Conservation (phyloP, 805 yeast genomes). For the Pichia pseudocactophila region DNA sequence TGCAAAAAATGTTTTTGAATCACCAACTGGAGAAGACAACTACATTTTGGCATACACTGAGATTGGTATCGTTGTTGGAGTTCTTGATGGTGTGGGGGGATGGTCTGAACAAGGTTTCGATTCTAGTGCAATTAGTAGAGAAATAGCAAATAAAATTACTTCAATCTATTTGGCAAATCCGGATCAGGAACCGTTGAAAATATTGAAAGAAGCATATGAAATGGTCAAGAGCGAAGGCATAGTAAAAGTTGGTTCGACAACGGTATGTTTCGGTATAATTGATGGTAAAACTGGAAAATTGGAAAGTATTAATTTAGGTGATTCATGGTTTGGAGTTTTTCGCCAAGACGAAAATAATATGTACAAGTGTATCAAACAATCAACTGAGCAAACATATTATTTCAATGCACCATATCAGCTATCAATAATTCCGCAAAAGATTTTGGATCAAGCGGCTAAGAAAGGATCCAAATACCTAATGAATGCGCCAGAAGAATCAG, state of each 20-base stretch:
- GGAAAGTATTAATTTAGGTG: slow-evolving; percentile 77
- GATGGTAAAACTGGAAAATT: slow-evolving; percentile 44
- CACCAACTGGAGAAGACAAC: slow-evolving; percentile 76
- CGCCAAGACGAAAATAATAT: slow-evolving; percentile 30
- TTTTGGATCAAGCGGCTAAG: slow-evolving; percentile 42
- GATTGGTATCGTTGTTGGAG: slow-evolving; percentile 55
- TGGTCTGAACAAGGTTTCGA: slow-evolving; percentile 92
- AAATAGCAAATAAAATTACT: slow-evolving; percentile 53
- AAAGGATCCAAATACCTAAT: slow-evolving; percentile 57
- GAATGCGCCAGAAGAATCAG: slow-evolving; percentile 64
- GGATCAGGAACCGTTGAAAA: slow-evolving; percentile 32
- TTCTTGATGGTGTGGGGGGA: slow-evolving; percentile 97
- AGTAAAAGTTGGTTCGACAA: slow-evolving; percentile 87
- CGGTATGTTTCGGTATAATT: slow-evolving; percentile 77
- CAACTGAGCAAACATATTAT: slow-evolving; percentile 72
- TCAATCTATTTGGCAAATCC: slow-evolving; percentile 23
- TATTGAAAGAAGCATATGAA: slow-evolving; percentile 50
- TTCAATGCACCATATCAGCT: slow-evolving; percentile 91
- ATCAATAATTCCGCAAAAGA: slow-evolving; percentile 67
- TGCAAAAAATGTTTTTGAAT: slow-evolving; percentile 24
- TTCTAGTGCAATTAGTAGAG: slow-evolving; percentile 79
- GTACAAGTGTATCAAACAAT: slow-evolving; percentile 47
- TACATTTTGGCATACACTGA: slow-evolving; percentile 43
- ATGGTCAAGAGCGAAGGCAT: slow-evolving; percentile 43
- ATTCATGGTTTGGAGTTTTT: slow-evolving; percentile 88